Evolutionary conservation across 257 asterid genomes (phyloP), one percentile per base, ranked within the genome.

Genomic region (Nicotiana undulata): DNA sequence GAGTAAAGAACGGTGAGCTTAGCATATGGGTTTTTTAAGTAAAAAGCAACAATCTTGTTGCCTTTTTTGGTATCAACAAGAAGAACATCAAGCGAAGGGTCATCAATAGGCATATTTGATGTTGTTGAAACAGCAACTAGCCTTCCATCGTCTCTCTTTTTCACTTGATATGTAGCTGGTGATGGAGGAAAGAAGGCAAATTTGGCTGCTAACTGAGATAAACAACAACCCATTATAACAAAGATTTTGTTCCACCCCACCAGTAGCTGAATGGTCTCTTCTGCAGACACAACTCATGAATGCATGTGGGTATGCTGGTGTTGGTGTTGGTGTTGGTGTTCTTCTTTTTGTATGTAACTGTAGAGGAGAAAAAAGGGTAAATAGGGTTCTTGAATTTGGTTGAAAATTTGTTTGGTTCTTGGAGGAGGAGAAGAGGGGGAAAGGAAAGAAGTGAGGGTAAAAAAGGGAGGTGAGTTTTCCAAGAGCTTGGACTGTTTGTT

Each of bases 181-280:
- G 89, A 67, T 11, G 99, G 99, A 28, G 99, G 99, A 17, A 94
- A 96, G 88, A 96, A 96, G 3, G 99, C 99, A 82, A 96, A 92
- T 83, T 94, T 96, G 26, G 99, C 97, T 20, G 97, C 99, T 80
- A 96, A 85, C 82, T 92, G 98, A 74, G 99, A 96, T 0, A 94
- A 32, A 83, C 92, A 81, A 77, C 98, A 94, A 28, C 99, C 98
- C 99, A 96, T 96, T 83, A 72, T 52, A 32, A 26, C 6, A 17
- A 81, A 84, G 55, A 29, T 8, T 49, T 79, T n/a, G 10, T 12
- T 52, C 84, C 85, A 46, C 75, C 82, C 53, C 83, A 59, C 49
- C 77, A 77, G 64, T 44, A 34, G 82, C 51, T 29, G 81, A 80
- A 28, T 76, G 87, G 68, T 82, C 83, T 61, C 61, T 44, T 61